Base-by-base conservation (phyloP, 768 basidiomycete species). In the Phlebiopsis flavidoalba region DNA sequence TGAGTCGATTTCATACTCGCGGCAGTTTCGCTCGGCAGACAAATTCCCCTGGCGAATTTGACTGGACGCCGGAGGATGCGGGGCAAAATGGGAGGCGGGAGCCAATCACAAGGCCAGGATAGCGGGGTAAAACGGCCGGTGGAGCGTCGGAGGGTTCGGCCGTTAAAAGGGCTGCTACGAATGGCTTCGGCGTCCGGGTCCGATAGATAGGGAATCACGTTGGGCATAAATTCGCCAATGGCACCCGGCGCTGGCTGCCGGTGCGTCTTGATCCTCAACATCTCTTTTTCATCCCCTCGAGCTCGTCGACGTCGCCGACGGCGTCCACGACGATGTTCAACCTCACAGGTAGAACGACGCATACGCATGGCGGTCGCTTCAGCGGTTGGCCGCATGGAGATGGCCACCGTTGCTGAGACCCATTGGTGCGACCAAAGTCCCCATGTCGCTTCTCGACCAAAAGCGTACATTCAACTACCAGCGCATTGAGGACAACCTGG, bases 401-500 rank as follows among this genome's bases (percentile, higher is more conserved):
- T 94, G 88, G 92, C 93, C 71, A 93, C 91, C 68, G 87, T 80
- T 70, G 80, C 84, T 6, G 72, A 72, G 53, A n/a, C 80, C 86
- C 50, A 95, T 95, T 66, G 92, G 92, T 61, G 91, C 93, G 73
- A 93, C 88, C 61, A 92, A 93, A 77, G 93, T 95, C 59, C 76
- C 89, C 66, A 93, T 94, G 91, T 92, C 90, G 43, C 79, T 88
- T 65, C 83, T 93, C 64, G 92, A 74, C 85, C 87, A 71, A 84
- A 80, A 67, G 86, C 84, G 48, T 93, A 84, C 72, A 93, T 95
- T n/a, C 76, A 95, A 95, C 84, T 94, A 95, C 75, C 93, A 95
- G 77, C 89, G 95, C 60, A 98, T 98, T 73, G 95, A 98, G 79
- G 95, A 98, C 75, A 98, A 95, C 81, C 89, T 98, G 63, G 86